Conservation (phyloP, 2,329 filamentous ascomycete species). For the Aspergillus terreus region DNA sequence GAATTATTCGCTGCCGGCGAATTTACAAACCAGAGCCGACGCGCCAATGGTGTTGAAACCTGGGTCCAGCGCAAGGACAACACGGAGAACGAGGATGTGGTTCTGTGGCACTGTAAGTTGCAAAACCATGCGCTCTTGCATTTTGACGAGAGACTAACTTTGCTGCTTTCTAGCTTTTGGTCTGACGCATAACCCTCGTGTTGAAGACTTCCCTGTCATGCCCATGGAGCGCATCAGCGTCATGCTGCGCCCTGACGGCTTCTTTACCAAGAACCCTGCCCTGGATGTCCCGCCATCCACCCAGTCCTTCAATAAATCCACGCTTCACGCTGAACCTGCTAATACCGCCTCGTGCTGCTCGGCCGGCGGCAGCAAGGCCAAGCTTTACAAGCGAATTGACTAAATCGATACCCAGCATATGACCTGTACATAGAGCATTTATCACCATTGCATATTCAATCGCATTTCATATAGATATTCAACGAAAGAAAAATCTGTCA, state of each 20-base stretch:
- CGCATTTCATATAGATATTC: not conserved
- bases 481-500: not conserved
- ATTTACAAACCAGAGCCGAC: constrained; percentile 56
- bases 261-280: constrained; percentile 51
- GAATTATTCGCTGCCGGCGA: constrained; percentile 54
- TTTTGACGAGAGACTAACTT: constrained; percentile 8
- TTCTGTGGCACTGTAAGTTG: constrained; percentile 37
- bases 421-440: too few species aligned
- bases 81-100: constrained; percentile 45
- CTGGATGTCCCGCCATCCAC: constrained; percentile 44
- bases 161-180: constrained; percentile 37
- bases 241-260: constrained; percentile 49
- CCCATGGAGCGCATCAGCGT: constrained; percentile 54
- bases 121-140: constrained; percentile 22
- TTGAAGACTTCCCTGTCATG: constrained; percentile 68
- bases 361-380: constrained; percentile 23
- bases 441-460: too few species aligned
- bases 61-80: constrained; percentile 48
- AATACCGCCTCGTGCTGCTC: constrained; percentile 17
- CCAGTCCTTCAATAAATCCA: constrained; percentile 42
- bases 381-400: constrained; percentile 22
- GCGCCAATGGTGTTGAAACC: constrained; percentile 51
- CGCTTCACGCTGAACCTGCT: constrained; percentile 25
- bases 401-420: not conserved
- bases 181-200: constrained; percentile 61